Base-by-base conservation (phyloP, 2,329 filamentous ascomycete species). In the Hysterium pulicare region DNA sequence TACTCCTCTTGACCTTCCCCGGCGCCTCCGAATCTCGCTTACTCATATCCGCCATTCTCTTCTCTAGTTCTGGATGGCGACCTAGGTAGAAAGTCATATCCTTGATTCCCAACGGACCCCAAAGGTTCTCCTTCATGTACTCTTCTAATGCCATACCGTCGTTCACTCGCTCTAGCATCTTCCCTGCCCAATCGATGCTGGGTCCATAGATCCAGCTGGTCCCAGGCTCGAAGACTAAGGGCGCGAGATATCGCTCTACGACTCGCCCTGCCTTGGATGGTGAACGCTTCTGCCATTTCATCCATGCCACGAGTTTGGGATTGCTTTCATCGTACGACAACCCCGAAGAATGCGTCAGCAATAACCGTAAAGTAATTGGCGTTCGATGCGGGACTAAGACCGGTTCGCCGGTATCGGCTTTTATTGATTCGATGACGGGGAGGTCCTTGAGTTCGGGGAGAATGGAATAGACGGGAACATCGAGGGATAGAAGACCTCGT, bases 161-260 rank as follows among this genome's bases (percentile, higher is more conserved):
- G 1, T 67, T 64, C 15, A 66, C 58, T 19, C 66, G 59, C 48
- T 74, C 67, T 26, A 73, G 55, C 4, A 69, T 54, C n/a, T 71
- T 64, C 15, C 72, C 71, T 1, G 70, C 70, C 68, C 68, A 74
- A 53, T 75, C 72, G 37, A 70, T 68, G 43, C 62, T 62, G 23
- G 63, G 66, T 71, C 59, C 51, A 41, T 84, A 84, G 41, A 75
- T 68, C 75, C 78, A 85, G 0, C 66, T 64, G 16, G 76, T 72
- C 0, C 81, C 81, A 0, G 82, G 82, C 46, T 85, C 78, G 50
- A 79, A 78, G 0, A 83, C 54, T 9, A 86, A 58, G 0, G 82
- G 78, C 51, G 58, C 53, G 38, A 70, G 50, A 43, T 82, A 59
- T 34, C 77, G 78, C 24, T 69, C 66, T 9, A 73, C 51, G 2